phyloP scores from a whole-genome alignment of 345 rosid genomes.

The Carallia pectinifolia region DNA sequence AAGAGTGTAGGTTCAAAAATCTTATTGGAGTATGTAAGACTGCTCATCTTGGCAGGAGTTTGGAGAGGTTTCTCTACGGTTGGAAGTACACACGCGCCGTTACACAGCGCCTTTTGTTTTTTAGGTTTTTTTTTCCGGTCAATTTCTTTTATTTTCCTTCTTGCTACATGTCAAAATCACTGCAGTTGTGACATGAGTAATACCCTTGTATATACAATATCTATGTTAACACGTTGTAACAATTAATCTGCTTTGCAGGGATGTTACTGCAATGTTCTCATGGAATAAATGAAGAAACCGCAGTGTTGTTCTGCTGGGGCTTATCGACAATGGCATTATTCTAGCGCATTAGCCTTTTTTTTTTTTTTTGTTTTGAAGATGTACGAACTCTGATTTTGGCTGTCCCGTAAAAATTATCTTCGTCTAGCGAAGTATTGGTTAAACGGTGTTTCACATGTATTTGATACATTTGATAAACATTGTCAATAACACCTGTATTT shows the following conservation, averaged over 20 bases:
- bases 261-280: slow-evolving; percentile 1
- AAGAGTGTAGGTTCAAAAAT: no score
- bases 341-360: background rate
- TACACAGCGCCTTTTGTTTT: no score
- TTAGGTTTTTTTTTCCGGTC: no score
- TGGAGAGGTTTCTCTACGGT: no score
- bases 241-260: slow-evolving; percentile 11
- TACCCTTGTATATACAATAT: background rate
- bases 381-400: slow-evolving; percentile 9
- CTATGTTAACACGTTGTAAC: background rate
- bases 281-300: slow-evolving; percentile 18
- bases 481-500: slow-evolving; percentile 14
- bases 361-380: slow-evolving; percentile 10
- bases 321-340: background rate
- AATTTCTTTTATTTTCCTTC: no score
- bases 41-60: no score
- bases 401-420: background rate
- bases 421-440: slow-evolving; percentile 5
- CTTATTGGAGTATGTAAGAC: no score
- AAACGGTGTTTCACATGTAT: background rate
- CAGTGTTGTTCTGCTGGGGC: background rate
- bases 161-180: background rate
- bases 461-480: background rate
- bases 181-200: background rate
- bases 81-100: no score